Evolutionary conservation across 2,329 filamentous ascomycete species (phyloP).

Genomic region (Talaromyces sp.): DNA sequence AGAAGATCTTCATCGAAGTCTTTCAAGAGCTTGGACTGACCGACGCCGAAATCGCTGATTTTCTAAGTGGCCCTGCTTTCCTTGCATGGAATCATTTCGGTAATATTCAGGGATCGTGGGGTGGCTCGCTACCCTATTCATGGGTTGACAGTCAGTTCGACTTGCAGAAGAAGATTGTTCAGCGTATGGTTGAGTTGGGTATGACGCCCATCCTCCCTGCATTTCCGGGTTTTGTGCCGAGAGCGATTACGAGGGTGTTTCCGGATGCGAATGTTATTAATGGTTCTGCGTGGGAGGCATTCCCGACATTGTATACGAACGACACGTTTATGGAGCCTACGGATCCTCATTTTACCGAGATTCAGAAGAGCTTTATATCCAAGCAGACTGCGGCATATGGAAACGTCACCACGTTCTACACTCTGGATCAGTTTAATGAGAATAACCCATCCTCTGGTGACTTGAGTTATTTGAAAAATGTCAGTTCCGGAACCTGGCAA

Average conservation of each 20-base stretch:
- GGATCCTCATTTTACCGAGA: slow-evolving; percentile 42
- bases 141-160: slow-evolving; percentile 51
- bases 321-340: slow-evolving; percentile 50
- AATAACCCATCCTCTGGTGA: slow-evolving; percentile 49
- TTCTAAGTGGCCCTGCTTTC: slow-evolving; percentile 52
- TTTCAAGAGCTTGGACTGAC: slow-evolving; percentile 48
- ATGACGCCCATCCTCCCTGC: slow-evolving; percentile 53
- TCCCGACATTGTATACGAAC: slow-evolving; percentile 43
- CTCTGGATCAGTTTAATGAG: slow-evolving; percentile 55
- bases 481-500: slow-evolving; percentile 46
- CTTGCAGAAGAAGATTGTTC: slow-evolving; percentile 49
- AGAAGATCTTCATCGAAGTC: slow-evolving; percentile 50
- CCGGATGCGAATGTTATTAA: slow-evolving; percentile 46
- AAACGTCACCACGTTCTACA: slow-evolving; percentile 50
- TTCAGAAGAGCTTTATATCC: slow-evolving; percentile 47
- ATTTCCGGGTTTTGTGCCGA: slow-evolving; percentile 52
- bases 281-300: slow-evolving; percentile 45
- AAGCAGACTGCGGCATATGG: slow-evolving; percentile 50
- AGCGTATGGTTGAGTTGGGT: slow-evolving; percentile 51
- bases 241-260: slow-evolving; percentile 39
- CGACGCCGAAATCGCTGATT: slow-evolving; percentile 45
- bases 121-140: slow-evolving; percentile 40
- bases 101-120: slow-evolving; percentile 54
- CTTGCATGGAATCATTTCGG: slow-evolving; percentile 56
- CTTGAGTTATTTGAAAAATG: slow-evolving; percentile 42